Base-by-base conservation (phyloP, 208 protist species). In the Blechomonas ayalai region DNA sequence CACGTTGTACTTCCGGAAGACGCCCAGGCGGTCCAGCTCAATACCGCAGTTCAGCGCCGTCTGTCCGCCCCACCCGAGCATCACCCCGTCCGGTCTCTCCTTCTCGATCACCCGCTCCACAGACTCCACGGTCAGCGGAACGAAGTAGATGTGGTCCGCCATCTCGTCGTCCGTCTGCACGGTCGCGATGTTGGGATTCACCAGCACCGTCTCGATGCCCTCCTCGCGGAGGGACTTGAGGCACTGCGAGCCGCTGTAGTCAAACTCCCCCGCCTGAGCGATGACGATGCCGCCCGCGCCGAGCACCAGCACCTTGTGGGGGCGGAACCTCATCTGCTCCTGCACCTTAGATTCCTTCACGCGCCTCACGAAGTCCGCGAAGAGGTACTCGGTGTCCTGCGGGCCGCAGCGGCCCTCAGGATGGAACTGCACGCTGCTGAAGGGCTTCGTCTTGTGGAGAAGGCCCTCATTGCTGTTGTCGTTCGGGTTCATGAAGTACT, bases 121-220 rank as follows among this genome's bases (percentile, higher is more conserved):
- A 34, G 82, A 84, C 25, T 95, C 79, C 12, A 90, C 72, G 1
- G 81, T 97, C 6, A 99, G 68, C 7, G 97, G 97, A 13, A 97
- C 70, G 66, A 98, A 98, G 67, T 99, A 99, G 35, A 98, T 92
- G 29, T 80, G 70, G 61, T 99, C 96, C 7, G 96, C 96, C 56
- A 98, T 89, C 59, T 96, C 96, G 50, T 95, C 77, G 39, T 89
- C 82, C 12, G 97, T 99, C 74, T 99, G 97, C 29, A 98, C 94
- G 6, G 97, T 99, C 16, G 97, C 97, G 61, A 99, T 98, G 67
- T 99, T 99, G n/a, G 97, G 97, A 74, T 99, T 99, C 71, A 99
- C 96, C 18, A 99, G 71, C 23, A 99, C 82, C 39, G 95, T 98
- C 51, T 96, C 55, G 19, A 99, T 86, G 46, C 87, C 84, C 73